A percentile compares a stretch with the other conserved stretches of the same genome.
phyloP scores from a whole-genome alignment of 176 grass and related monocot species.

The Thinopyrum elongatum region DNA sequence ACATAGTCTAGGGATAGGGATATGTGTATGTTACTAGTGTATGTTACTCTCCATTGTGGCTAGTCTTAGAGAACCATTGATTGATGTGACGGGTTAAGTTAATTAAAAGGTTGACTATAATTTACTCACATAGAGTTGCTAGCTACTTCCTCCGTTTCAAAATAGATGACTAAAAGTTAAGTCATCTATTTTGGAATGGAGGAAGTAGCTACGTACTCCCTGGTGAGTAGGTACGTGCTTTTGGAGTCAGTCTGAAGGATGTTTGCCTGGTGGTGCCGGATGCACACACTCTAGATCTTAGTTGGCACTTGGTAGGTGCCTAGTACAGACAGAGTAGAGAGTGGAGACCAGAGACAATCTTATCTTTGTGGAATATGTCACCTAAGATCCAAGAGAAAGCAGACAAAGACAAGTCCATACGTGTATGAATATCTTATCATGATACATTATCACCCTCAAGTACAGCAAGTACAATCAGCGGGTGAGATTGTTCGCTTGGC shows the following conservation, averaged over 20 bases:
- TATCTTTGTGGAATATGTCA: neutral
- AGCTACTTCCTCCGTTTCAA: too few relatives aligned
- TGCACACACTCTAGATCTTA: conserved; percentile 5
- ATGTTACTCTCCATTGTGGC: too few relatives aligned
- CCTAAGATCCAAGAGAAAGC: neutral
- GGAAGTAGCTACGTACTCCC: too few relatives aligned
- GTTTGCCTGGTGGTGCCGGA: neutral
- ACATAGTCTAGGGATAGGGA: too few relatives aligned
- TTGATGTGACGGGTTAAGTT: neutral
- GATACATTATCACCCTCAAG: conserved; percentile 5
- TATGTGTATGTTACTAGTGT: too few relatives aligned
- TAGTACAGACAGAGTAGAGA: neutral
- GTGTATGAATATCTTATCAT: neutral
- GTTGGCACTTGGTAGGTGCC: conserved; percentile 22
- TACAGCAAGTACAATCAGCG: neutral
- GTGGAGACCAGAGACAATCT: neutral
- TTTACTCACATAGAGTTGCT: too few relatives aligned
- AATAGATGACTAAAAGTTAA: too few relatives aligned
- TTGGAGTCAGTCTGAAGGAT: neutral
- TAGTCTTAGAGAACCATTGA: too few relatives aligned
- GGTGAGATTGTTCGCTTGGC: neutral
- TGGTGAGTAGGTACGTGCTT: too few relatives aligned
- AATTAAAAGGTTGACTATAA: neutral
- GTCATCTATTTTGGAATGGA: too few relatives aligned
- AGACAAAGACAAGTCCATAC: neutral